Conservation (phyloP, 2,329 filamentous ascomycete genomes). For the Talaromyces atroroseus region DNA sequence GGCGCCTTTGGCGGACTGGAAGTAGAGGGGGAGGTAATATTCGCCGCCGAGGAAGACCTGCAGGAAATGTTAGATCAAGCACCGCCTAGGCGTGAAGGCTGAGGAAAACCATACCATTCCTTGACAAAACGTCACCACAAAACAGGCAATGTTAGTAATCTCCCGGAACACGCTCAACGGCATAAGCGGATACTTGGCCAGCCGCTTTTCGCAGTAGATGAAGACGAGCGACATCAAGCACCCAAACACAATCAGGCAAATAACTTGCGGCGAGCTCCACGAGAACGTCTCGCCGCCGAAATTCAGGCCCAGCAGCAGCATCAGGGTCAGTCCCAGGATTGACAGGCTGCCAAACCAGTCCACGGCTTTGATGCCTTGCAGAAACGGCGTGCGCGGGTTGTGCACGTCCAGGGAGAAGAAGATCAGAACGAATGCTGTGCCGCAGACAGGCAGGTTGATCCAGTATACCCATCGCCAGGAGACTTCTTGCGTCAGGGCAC, state of each 20-base stretch:
- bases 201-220: constrained; percentile 56
- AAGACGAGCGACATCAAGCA: constrained; percentile 47
- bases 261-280: constrained; percentile 52
- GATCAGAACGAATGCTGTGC: constrained; percentile 45
- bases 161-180: constrained; percentile 57
- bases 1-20: constrained; percentile 61
- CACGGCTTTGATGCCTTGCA: constrained; percentile 47
- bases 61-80: background rate
- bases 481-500: constrained; percentile 32
- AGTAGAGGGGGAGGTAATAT: constrained; percentile 70
- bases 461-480: constrained; percentile 53
- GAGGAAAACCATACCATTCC: constrained; percentile 35
- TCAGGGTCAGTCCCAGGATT: constrained; percentile 47
- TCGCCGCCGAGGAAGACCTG: constrained; percentile 60
- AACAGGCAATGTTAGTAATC: constrained; percentile 52
- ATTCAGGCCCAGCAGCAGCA: constrained; percentile 50
- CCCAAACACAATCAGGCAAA: constrained; percentile 51
- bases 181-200: constrained; percentile 64
- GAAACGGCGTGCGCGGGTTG: constrained; percentile 48
- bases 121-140: constrained; percentile 47
- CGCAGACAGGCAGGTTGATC: constrained; percentile 51
- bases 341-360: constrained; percentile 52
- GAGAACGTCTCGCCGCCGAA: constrained; percentile 48
- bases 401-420: constrained; percentile 51
- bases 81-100: background rate